Percentiles rank a stretch among this genome's conserved stretches.
These are phyloP conservation scores for Colletotrichum sidae DNA, from an alignment of 2,329 filamentous ascomycete genomes.

Conservation along the genomic window DNA sequence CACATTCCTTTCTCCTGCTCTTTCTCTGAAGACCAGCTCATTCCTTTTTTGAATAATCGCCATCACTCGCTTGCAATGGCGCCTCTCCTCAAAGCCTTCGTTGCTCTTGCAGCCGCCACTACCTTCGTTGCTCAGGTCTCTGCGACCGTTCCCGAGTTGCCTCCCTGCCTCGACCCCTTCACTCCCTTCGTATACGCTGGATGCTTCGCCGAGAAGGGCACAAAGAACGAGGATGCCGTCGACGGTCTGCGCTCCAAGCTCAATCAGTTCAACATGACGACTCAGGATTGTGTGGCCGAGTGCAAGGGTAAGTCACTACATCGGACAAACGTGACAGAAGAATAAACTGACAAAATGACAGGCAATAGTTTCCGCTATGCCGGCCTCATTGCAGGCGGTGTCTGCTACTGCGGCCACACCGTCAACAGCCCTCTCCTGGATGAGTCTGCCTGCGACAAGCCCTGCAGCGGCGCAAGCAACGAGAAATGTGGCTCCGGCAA, in stretches of 20 bases:
- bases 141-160: conserved; percentile 58
- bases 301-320: conserved; percentile 56
- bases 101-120: conserved; percentile 52
- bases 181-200: conserved; percentile 61
- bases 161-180: conserved; percentile 57
- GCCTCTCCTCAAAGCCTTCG: conserved; percentile 44
- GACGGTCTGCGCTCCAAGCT: conserved; percentile 53
- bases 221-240: conserved; percentile 45
- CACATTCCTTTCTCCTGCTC: conserved; percentile 39
- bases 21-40: conserved; percentile 38
- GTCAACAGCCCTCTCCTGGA: conserved; percentile 64
- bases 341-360: conserved; percentile 33
- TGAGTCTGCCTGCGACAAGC: conserved; percentile 67
- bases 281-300: conserved; percentile 59
- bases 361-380: conserved; percentile 63
- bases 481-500: conserved; percentile 60
- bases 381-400: conserved; percentile 62
- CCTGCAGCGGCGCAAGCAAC: conserved; percentile 60
- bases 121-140: conserved; percentile 48
- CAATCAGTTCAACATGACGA: conserved; percentile 55
- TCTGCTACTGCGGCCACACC: conserved; percentile 65
- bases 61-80: conserved; percentile 45
- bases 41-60: conserved; percentile 33
- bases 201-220: conserved; percentile 56
- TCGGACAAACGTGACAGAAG: not conserved